phyloP scores from a whole-genome alignment of 441 rosid species.

The Jatropha podagrica region DNA sequence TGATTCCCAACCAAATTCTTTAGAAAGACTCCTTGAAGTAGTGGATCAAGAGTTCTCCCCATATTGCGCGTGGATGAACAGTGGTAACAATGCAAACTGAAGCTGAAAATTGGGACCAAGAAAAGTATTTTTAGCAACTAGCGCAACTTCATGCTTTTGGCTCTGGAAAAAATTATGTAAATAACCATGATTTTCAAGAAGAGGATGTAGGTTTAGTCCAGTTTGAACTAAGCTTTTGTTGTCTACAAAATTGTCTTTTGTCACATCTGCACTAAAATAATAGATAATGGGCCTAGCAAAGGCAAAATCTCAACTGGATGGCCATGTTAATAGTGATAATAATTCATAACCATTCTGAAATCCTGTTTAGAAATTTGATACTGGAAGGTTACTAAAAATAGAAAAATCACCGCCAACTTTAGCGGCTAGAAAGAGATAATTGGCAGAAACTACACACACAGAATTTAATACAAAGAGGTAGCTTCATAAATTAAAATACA shows the following conservation, averaged over 20 bases:
- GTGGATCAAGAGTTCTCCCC: conserved; percentile 37
- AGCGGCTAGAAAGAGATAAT: background rate
- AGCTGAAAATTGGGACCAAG: background rate
- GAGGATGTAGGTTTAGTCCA: conserved; percentile 13
- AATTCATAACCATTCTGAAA: background rate
- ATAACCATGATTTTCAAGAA: conserved; percentile 20
- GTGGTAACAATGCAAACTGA: conserved; percentile 25
- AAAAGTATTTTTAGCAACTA: background rate
- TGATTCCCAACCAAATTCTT: conserved; percentile 26
- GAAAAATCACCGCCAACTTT: background rate
- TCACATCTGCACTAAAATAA: background rate
- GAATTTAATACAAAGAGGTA: background rate
- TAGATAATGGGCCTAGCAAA: conserved; percentile 1
- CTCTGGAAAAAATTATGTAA: conserved; percentile 15
- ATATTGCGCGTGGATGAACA: conserved; percentile 34
- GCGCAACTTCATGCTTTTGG: too few species aligned
- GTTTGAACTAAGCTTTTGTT: conserved; percentile 16
- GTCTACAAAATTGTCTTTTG: background rate
- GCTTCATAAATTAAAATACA: background rate
- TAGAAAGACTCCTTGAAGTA: conserved; percentile 41
- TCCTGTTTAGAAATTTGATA: background rate
- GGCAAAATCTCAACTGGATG: background rate
- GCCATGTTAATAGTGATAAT: background rate
- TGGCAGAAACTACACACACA: background rate
- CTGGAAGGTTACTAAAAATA: background rate